Conservation (phyloP, 306 rosid species). For the Argentina anserina region DNA sequence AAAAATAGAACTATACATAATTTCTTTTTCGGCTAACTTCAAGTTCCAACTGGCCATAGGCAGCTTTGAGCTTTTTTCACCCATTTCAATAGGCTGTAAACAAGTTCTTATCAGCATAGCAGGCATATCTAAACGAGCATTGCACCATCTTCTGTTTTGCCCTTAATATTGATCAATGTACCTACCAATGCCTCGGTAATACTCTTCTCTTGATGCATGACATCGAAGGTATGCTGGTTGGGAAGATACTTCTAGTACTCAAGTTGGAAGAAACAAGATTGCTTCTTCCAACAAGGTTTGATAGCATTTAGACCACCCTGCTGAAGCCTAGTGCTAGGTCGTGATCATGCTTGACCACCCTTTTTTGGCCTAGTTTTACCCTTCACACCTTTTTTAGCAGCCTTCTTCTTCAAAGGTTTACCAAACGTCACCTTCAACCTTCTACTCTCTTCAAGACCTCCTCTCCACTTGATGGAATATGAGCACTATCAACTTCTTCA, state of each 20-base stretch:
- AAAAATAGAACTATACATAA: no score
- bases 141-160: background rate
- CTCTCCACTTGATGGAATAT: background rate
- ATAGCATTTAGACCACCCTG: no score
- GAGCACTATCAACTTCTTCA: background rate
- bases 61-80: no score
- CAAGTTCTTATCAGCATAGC: no score
- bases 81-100: no score
- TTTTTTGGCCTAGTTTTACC: no score
- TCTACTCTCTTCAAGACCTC: background rate
- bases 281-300: slow-evolving; percentile 13
- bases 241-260: background rate
- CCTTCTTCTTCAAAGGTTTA: no score
- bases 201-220: slow-evolving; percentile 9
- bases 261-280: background rate
- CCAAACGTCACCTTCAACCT: no score
- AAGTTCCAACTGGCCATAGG: background rate
- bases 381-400: no score
- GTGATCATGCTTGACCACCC: no score
- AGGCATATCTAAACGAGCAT: background rate
- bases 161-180: background rate
- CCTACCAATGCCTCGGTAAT: background rate
- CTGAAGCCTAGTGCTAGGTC: no score
- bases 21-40: background rate
- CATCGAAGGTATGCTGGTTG: background rate